A percentile compares a stretch with the other conserved stretches of the same genome.
phyloP scores from a whole-genome alignment of 345 rosid genomes.

The Populus nigra region DNA sequence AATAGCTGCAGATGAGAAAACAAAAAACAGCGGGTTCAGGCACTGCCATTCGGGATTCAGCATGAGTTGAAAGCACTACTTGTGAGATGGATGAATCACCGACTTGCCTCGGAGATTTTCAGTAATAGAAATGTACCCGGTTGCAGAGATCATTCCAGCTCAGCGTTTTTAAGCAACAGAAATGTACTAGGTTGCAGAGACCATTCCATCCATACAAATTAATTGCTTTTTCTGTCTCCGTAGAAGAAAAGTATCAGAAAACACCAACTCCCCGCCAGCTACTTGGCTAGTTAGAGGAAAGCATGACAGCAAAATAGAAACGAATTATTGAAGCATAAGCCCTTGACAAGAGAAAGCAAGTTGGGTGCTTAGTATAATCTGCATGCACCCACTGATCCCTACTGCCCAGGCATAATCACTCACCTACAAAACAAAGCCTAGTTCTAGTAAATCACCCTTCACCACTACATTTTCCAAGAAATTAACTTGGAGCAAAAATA shows the following conservation, averaged over 20 bases:
- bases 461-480: constrained; percentile 3
- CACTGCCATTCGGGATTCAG: neutral
- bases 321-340: constrained; percentile 1
- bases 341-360: neutral
- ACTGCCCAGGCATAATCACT: neutral
- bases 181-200: neutral
- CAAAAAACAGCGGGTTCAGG: neutral
- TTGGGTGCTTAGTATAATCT: neutral
- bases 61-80: neutral
- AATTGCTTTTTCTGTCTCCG: constrained; percentile 1
- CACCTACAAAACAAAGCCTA: constrained; percentile 8
- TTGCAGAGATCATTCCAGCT: constrained; percentile 4
- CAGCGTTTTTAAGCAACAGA: neutral
- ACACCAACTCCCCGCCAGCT: neutral
- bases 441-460: constrained; percentile 4
- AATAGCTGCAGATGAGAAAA: neutral
- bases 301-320: neutral
- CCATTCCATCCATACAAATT: constrained; percentile 8
- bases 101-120: constrained; percentile 1
- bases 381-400: neutral
- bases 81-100: neutral
- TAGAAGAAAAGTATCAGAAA: constrained; percentile 6
- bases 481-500: neutral
- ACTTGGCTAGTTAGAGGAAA: neutral
- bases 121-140: neutral